These are phyloP conservation scores for Penicillium samsonianum DNA, from an alignment of 495 filamentous ascomycete species.

Conservation along the genomic window DNA sequence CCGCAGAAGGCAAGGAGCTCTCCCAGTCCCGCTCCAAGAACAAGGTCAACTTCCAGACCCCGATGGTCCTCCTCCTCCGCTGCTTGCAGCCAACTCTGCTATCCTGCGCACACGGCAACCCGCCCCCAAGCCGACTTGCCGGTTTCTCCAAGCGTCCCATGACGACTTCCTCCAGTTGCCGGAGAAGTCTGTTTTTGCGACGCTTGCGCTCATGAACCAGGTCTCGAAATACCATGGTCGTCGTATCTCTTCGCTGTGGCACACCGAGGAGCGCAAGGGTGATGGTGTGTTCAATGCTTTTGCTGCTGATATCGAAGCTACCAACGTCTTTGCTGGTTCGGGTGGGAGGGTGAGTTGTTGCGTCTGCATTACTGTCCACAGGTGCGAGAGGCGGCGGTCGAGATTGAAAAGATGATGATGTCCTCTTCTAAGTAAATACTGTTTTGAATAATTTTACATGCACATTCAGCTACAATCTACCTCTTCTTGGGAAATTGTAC, in stretches of 20 bases:
- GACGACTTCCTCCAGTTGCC: conserved; percentile 81
- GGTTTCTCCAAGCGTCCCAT: conserved; percentile 92
- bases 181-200: conserved; percentile 80
- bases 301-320: conserved; percentile 65
- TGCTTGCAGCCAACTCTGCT: conserved; percentile 74
- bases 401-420: conserved; percentile 68
- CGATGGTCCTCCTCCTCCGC: conserved; percentile 83
- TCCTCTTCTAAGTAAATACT: conserved; percentile 32
- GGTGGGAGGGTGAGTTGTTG: conserved; percentile 90
- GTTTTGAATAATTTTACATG: conserved; percentile 19
- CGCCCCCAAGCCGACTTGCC: conserved; percentile 75
- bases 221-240: conserved; percentile 70
- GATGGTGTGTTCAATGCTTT: conserved; percentile 66
- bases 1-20: conserved; percentile 24
- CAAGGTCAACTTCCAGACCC: conserved; percentile 91
- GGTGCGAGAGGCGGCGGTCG: conserved; percentile 71
- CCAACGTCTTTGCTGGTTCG: conserved; percentile 85
- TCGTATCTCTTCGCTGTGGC: conserved; percentile 72
- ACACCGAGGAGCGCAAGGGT: conserved; percentile 87
- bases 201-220: conserved; percentile 70
- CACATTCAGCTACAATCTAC: conserved; percentile 6
- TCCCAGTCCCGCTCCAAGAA: conserved; percentile 39
- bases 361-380: conserved; percentile 83
- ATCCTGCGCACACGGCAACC: conserved; percentile 53
- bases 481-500: neutral